A percentile compares a stretch with the other conserved stretches of the same genome.
These are phyloP conservation scores for Ramaria sp. DNA, from an alignment of 768 basidiomycete species.

Conservation along the genomic window DNA sequence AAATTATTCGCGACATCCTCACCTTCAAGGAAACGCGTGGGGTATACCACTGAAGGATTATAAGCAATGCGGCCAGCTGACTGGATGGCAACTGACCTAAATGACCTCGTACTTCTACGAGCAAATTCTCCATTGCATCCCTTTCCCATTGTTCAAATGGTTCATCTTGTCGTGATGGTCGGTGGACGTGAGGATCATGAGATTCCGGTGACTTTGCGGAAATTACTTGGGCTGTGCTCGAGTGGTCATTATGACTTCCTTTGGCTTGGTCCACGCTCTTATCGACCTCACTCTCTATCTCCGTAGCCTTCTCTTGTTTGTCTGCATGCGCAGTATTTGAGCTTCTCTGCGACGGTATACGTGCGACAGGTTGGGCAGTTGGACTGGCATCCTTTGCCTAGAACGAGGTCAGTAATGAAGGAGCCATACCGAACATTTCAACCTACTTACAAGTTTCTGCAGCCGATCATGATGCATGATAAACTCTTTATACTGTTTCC, in stretches of 20 bases:
- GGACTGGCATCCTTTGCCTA: slow-evolving; percentile 25
- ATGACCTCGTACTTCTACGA: slow-evolving; percentile 73
- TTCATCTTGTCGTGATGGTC: slow-evolving; percentile 41
- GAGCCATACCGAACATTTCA: not conserved
- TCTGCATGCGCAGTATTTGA: slow-evolving; percentile 23
- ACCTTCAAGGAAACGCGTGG: slow-evolving; percentile 83
- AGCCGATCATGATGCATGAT: slow-evolving; percentile 64
- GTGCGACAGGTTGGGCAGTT: slow-evolving; percentile 35
- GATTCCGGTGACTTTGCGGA: slow-evolving; percentile 16
- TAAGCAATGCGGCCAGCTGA: not conserved
- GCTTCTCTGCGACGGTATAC: slow-evolving; percentile 48
- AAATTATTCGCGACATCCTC: slow-evolving; percentile 91
- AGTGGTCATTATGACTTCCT: slow-evolving; percentile 7
- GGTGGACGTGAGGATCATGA: slow-evolving; percentile 26
- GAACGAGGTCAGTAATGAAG: slow-evolving; percentile 8
- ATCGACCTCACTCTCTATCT: slow-evolving; percentile 14
- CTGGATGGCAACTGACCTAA: slow-evolving; percentile 46
- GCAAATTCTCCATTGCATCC: slow-evolving; percentile 80
- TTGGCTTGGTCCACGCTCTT: slow-evolving; percentile 8
- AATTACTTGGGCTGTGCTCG: slow-evolving; percentile 12
- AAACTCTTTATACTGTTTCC: slow-evolving; percentile 93
- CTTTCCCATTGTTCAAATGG: slow-evolving; percentile 76
- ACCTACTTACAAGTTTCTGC: slow-evolving; percentile 47
- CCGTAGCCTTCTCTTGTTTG: slow-evolving; percentile 4
- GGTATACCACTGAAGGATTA: slow-evolving; percentile 57